These are phyloP conservation scores for Alternaria gansuensis DNA, from an alignment of 2,329 filamentous ascomycete genomes.

Conservation along the genomic window DNA sequence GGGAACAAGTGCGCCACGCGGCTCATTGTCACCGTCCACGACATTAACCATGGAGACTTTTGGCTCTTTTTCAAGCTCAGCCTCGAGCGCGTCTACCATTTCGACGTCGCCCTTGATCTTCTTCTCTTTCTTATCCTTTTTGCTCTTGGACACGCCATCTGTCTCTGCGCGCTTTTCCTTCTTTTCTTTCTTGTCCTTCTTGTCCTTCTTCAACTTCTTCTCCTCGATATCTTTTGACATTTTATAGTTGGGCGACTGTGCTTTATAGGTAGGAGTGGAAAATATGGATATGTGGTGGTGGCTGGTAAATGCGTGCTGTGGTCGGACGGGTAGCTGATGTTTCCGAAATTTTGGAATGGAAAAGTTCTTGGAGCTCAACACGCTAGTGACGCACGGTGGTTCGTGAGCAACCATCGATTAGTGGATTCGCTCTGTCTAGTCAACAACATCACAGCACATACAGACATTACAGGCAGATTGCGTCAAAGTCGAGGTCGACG, in stretches of 20 bases:
- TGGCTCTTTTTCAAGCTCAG: conserved; percentile 68
- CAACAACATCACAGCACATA: neutral
- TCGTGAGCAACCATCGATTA: conserved; percentile 16
- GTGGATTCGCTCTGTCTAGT: conserved; percentile 2
- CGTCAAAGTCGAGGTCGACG: neutral
- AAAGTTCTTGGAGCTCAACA: conserved; percentile 11
- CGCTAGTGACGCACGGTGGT: conserved; percentile 17
- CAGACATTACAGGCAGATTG: neutral
- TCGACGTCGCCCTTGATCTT: conserved; percentile 69
- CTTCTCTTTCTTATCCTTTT: conserved; percentile 70
- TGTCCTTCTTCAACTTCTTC: conserved; percentile 58
- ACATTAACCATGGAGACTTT: conserved; percentile 60
- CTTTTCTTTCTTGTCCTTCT: conserved; percentile 68
- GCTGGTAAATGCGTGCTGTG: conserved; percentile 16
- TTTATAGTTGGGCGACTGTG: conserved; percentile 21
- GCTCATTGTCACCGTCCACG: conserved; percentile 56
- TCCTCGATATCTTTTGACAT: conserved; percentile 53
- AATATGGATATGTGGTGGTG: conserved; percentile 10
- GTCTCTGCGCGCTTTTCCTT: conserved; percentile 70
- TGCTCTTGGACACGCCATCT: conserved; percentile 56
- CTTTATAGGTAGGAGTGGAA: conserved; percentile 3
- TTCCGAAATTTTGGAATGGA: conserved; percentile 21
- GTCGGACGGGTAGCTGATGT: conserved; percentile 16
- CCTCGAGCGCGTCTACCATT: conserved; percentile 64
- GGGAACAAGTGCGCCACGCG: conserved; percentile 71